Percentiles rank a stretch among this genome's conserved stretches.
phyloP scores from a whole-genome alignment of 1,284 basidiomycete genomes.

The Flammula alnicola region DNA sequence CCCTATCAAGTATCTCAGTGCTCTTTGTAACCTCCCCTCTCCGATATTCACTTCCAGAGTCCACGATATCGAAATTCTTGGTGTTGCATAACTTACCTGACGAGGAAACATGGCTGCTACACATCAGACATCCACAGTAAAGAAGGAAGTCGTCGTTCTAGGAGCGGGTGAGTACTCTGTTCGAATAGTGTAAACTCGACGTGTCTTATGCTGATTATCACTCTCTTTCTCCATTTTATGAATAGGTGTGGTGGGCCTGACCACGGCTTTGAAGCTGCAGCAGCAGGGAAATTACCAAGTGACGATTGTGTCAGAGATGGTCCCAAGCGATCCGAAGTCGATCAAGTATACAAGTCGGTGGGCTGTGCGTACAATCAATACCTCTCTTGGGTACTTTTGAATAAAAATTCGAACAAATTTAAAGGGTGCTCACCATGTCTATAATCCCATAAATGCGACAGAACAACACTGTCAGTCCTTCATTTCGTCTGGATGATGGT shows the following conservation, averaged over 20 bases:
- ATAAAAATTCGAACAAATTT: neutral
- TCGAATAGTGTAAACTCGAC: neutral
- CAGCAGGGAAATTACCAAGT: slow-evolving; percentile 61
- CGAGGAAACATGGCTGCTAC: too few relatives aligned
- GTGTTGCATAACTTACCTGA: too few relatives aligned
- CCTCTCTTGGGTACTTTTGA: neutral
- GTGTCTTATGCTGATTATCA: neutral
- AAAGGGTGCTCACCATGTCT: slow-evolving; percentile 72
- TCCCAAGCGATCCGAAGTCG: slow-evolving; percentile 69
- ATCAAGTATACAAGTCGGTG: slow-evolving; percentile 77
- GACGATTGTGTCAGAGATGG: slow-evolving; percentile 66
- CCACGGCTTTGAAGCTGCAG: slow-evolving; percentile 70
- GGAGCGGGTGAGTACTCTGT: slow-evolving; percentile 35
- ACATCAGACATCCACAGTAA: too few relatives aligned
- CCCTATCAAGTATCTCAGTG: too few relatives aligned
- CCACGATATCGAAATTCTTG: too few relatives aligned
- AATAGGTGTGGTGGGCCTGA: slow-evolving; percentile 72
- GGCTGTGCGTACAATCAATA: slow-evolving; percentile 62
- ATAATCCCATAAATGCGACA: slow-evolving; percentile 50
- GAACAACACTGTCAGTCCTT: slow-evolving; percentile 51
- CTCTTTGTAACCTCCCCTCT: too few relatives aligned
- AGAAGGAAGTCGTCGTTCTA: slow-evolving; percentile 34
- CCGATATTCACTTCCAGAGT: too few relatives aligned
- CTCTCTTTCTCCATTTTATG: neutral
- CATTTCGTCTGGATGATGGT: neutral